Evolutionary conservation across 1,284 basidiomycete genomes (phyloP), one percentile per base, ranked within the genome.

Genomic region (Cutaneotrichosporon cutaneum): DNA sequence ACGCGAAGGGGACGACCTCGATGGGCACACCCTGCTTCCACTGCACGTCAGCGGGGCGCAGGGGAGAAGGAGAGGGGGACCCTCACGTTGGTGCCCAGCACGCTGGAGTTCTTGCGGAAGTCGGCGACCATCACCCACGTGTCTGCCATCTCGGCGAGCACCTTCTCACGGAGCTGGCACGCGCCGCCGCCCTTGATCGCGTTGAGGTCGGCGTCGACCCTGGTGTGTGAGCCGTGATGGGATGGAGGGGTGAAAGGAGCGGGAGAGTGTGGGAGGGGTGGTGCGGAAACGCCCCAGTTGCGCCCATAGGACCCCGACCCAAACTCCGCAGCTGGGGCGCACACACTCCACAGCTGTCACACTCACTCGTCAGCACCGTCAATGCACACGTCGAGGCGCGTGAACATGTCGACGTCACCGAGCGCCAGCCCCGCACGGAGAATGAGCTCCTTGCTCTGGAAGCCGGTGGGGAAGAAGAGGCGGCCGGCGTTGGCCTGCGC

Each of bases 151-250:
- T 98, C 95, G 3, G 93, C 94, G 21, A 99, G 85, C 3, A 99
- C 94, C 80, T 99, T 99, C 81, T 99, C 96, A 39, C 94, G 87
- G 36, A 99, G 81, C 72, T 99, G 96, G 79, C 95, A 98, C 1
- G 94, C 95, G 11, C 95, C 95, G 60, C 95, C 95, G 14, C 95
- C 95, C 81, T 99, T 99, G 82, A 99, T 95, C 65, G 90, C 90
- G 81, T 99, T 96, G 58, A 99, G 83, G 44, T 87, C 81, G 47
- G 83, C 80, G 80, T 98, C 94, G 35, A 97, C 92, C 80, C 92
- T 94, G 70, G 35, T 42, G 32, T 18, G 56, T 59, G 7, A 54
- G 58, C 24, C 6, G 8, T 4, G 13, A 9, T 7, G 2, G 2
- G 26, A 10, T 30, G 30, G 50, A 16, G n/a, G 14, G 39, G 48